Conservation (phyloP, 1,284 basidiomycete species). For the Cryptococcus sp. region DNA sequence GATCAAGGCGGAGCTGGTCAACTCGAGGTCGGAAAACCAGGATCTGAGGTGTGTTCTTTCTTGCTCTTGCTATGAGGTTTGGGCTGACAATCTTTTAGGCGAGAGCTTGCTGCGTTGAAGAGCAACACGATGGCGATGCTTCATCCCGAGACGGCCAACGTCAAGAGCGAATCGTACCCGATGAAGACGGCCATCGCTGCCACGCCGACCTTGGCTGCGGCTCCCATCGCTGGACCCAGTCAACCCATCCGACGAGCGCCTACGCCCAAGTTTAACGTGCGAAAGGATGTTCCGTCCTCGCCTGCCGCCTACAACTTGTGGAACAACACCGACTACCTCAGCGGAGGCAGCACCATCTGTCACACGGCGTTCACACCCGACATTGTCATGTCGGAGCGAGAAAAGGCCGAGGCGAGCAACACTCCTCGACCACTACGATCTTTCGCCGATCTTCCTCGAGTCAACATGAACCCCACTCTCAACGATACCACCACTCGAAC, state of each 20-base stretch:
- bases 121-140: conserved; percentile 51
- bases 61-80: conserved; percentile 1
- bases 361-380: conserved; percentile 75
- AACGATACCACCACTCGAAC: conserved; percentile 46
- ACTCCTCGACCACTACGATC: conserved; percentile 18
- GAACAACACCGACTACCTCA: conserved; percentile 43
- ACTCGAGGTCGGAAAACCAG: conserved; percentile 72
- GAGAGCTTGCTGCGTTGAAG: conserved; percentile 79
- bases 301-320: conserved; percentile 47
- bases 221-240: background rate
- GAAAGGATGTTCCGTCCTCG: conserved; percentile 68
- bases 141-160: conserved; percentile 39
- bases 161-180: conserved; percentile 36
- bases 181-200: conserved; percentile 30
- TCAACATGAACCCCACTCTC: conserved; percentile 73
- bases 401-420: background rate
- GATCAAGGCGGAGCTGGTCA: conserved; percentile 77
- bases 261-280: conserved; percentile 61
- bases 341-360: conserved; percentile 71
- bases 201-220: conserved; percentile 11
- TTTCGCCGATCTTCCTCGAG: conserved; percentile 35
- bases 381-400: conserved; percentile 36
- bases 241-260: conserved; percentile 34
- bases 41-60: conserved; percentile 57
- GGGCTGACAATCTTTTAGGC: conserved; percentile 46